A percentile compares a stretch with the other conserved stretches of the same genome.
phyloP scores from a whole-genome alignment of 2,329 filamentous ascomycete species.

The Fusarium annulatum region DNA sequence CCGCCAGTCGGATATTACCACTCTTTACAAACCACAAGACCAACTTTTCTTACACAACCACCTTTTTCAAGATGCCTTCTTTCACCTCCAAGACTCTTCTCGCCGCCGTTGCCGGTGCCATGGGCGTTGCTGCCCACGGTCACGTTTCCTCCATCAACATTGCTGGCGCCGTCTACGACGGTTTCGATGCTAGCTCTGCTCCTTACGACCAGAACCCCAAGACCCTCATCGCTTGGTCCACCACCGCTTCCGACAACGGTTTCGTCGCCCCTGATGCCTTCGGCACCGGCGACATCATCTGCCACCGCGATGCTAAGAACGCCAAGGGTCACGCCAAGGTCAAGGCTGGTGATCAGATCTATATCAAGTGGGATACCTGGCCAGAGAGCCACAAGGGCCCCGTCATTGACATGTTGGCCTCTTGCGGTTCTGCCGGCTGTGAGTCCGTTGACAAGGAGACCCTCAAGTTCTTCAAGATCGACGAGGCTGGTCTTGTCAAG shows the following conservation, averaged over 20 bases:
- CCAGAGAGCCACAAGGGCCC: conserved; percentile 60
- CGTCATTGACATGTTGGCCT: conserved; percentile 73
- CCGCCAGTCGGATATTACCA: conserved; percentile 41
- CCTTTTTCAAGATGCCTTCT: conserved; percentile 42
- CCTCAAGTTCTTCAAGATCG: conserved; percentile 74
- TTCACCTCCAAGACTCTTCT: conserved; percentile 43
- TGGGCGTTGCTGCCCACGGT: conserved; percentile 45
- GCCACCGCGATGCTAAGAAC: conserved; percentile 56
- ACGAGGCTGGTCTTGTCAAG: conserved; percentile 62
- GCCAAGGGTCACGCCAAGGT: conserved; percentile 54
- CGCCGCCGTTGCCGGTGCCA: conserved; percentile 43
- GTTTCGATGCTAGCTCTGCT: conserved; percentile 3
- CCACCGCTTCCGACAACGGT: conserved; percentile 60
- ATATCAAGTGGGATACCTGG: conserved; percentile 57
- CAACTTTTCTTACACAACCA: conserved; percentile 10
- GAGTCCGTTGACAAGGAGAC: conserved; percentile 62
- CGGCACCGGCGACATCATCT: conserved; percentile 57
- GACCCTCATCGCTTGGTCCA: conserved; percentile 53
- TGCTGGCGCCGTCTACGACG: conserved; percentile 41
- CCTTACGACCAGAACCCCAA: conserved; percentile 38
- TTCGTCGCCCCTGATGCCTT: conserved; percentile 59
- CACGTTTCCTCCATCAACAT: conserved; percentile 44
- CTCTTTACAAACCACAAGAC: conserved; percentile 13
- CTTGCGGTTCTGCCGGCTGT: conserved; percentile 66
- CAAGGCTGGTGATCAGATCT: conserved; percentile 52